These are phyloP conservation scores for Syzygium syzygioides DNA, from an alignment of 441 rosid species.

Conservation along the genomic window DNA sequence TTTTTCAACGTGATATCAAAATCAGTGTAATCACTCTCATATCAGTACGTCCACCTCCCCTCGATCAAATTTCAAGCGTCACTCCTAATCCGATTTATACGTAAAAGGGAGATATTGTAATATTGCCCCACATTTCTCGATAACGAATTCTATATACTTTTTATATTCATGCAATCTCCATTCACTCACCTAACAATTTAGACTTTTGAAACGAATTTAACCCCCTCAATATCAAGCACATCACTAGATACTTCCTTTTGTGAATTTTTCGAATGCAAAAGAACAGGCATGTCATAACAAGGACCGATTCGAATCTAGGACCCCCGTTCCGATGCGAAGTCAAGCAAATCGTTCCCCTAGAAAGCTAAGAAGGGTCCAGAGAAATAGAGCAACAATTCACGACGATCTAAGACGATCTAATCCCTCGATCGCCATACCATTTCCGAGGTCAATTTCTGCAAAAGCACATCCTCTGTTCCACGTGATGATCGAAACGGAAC, in stretches of 20 bases:
- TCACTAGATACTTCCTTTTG: background rate
- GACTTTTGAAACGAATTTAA: no score
- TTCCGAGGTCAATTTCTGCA: background rate
- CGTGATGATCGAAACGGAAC: background rate
- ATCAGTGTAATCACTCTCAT: accelerated
- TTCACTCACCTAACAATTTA: background rate
- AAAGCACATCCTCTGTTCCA: background rate
- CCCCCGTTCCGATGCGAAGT: background rate
- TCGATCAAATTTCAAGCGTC: background rate
- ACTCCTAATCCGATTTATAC: background rate
- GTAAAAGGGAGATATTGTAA: background rate
- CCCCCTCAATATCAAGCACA: background rate
- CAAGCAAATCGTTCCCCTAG: background rate
- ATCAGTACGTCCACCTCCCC: accelerated
- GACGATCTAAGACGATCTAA: background rate
- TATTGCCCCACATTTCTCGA: accelerated
- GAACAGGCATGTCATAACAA: background rate
- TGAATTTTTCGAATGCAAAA: background rate
- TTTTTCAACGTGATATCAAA: background rate
- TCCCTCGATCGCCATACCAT: background rate
- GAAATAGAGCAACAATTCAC: background rate
- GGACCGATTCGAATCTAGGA: no score
- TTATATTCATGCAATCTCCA: background rate
- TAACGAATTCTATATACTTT: accelerated
- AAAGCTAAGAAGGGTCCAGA: background rate